Evolutionary conservation across 2,329 filamentous ascomycete genomes (phyloP), one percentile per base, ranked within the genome.

Genomic region (Neonectria neomacrospora): DNA sequence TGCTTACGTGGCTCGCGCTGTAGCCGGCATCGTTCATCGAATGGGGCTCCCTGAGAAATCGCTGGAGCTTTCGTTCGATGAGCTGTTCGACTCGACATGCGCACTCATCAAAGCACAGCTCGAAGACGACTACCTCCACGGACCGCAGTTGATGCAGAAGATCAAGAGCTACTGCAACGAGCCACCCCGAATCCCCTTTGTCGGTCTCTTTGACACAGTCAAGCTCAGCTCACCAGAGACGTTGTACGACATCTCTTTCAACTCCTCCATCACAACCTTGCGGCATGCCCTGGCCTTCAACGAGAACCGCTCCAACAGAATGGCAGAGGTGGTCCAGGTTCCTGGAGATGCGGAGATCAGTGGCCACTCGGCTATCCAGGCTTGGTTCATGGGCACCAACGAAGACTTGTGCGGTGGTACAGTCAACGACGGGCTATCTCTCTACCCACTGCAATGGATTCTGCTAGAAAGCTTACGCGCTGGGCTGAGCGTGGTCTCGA

Each of bases 361-460:
- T 8, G 53, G 51, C 1, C 52, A 62, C 6, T 73, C 71, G 1
- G 56, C 72, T 5, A 50, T 63, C 8, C 69, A 73, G 34, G 67
- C 69, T 5, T 73, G 71, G 71, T 73, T 73, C 11, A 26, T 73
- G 2, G 71, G 71, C 8, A 72, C 71, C 1, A 69, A 63, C 4
- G 61, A 72, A 8, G 71, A 73, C 16, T 47, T 73, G 44, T 60
- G 67, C 5, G 71, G 71, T 0, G 71, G 71, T 1, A 64, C 61
- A 5, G n/a, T 54, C 9, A 59, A 69, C 12, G 71, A 73, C 12
- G 71, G 71, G 0, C 56, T 73, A 12, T 73, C 71, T 3, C 54
- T 73, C 0, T 73, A 73, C 11, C 67, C 71, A 0, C 42, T 73
- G 0, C 71, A 73, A 23, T 73, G 71, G 71, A 73, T 73, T 8